Evolutionary conservation across 768 basidiomycete species (phyloP), one percentile per base, ranked within the genome.

Genomic region (Mycena pura): DNA sequence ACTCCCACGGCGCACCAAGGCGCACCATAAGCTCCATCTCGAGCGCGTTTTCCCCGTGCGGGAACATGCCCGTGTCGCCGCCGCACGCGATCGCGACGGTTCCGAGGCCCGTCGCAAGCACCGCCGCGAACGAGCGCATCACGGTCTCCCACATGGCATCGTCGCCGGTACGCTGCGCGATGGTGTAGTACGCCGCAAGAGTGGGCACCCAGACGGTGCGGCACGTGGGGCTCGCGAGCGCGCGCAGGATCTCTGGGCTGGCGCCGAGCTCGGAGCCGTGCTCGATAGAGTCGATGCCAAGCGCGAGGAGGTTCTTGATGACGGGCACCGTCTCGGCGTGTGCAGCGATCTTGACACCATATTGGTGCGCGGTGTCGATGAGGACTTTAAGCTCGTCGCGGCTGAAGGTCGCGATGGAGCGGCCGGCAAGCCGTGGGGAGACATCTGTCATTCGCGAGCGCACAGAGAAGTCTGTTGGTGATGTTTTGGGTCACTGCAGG

Each of bases 31-130:
- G 70, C 65, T 80, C 74, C 78, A 89, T 75, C 77, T 89, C 88
- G 39, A 83, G 71, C 25, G 83, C 79, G 66, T 89, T 89, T 62
- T 79, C 74, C 1, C 86, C 87, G 67, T 88, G 88, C 17, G 81
- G 65, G 69, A 89, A 89, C 2, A 82, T 80, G 9, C 87, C 88
- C 2, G 87, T 89, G 70, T 89, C 86, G 1, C 87, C 86, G 7
- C 87, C 87, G 67, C 84, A 84, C 7, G 85, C 85, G 50, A 89
- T 78, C 6, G 65, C 52, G 17, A 71, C 48, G 52, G 79, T 77
- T 10, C 82, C 78, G 63, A 81, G 73, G 0, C 77, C 79, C 3
- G 71, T 65, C 40, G 72, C 72, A 6, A 88, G 66, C 13, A 81
- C 85, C 6, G 72, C 70, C 51, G 72, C 64, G 74, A 90, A 89